Base-by-base conservation (phyloP, 1,284 basidiomycete species). In the Rhodotorula sp. region DNA sequence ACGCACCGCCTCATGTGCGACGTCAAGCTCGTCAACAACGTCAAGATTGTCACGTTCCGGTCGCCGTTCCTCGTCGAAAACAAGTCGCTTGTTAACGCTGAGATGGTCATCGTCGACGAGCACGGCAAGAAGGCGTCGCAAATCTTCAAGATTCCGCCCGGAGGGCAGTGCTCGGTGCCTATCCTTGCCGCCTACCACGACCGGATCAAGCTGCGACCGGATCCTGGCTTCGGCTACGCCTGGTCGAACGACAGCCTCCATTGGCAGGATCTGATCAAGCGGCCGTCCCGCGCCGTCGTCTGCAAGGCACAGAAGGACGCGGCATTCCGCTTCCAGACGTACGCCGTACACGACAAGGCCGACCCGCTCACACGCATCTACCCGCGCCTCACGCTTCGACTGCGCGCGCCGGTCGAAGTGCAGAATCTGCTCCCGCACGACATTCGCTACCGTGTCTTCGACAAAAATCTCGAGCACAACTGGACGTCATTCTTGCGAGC, bases 361-460 rank as follows among this genome's bases (percentile, higher is more conserved):
- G 91, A 93, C 76, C 83, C 87, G 9, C 81, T 84, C 45, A 79
- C 85, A 23, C 85, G 60, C 34, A 50, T 41, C 21, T 91, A 91
- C 77, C 96, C 96, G 0, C 90, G 89, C 79, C 87, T 98, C 71
- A 89, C 88, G 61, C 84, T 99, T 54, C 89, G 88, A 67, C 86
- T 99, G 65, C 89, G 94, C n/a, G 93, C 97, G 14, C 97, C 97
- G 0, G 87, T 99, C 50, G 97, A 99, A 80, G 84, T 99, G 16
- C 97, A 99, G 83, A 99, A 99, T 79, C 83, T 99, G 41, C 84
- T 99, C 57, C 97, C 97, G 1, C 97, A 91, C 83, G 94, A 99
- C 80, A 84, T 99, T 67, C 91, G 95, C 79, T 99, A 97, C 83
- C 88, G 93, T 46, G 79, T 99, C 65, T 98, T 95, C 78, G 95